Conservation (phyloP, 176 grass and related monocot species). For the Themeda triandra region DNA sequence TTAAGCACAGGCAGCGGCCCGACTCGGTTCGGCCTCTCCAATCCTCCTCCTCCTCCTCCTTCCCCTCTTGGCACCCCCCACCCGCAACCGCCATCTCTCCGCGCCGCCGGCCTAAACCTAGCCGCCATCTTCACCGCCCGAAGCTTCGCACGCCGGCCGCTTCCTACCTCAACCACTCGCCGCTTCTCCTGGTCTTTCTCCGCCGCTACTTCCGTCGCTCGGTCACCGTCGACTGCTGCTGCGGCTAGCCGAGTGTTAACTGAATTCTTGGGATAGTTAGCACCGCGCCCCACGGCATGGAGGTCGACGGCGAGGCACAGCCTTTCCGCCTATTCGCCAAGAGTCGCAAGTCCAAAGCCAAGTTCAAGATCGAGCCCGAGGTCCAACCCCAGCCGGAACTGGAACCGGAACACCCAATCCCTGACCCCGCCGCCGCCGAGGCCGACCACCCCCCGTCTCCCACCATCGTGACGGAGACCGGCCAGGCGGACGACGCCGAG, state of each 20-base stretch:
- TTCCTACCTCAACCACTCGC: not conserved
- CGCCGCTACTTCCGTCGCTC: not conserved
- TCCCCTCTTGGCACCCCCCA: not conserved
- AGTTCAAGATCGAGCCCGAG: not conserved
- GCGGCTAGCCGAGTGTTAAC: not conserved
- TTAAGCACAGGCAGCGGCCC: not conserved
- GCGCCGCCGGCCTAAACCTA: conserved; percentile 33
- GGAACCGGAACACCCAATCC: not conserved
- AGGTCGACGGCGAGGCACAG: conserved; percentile 35
- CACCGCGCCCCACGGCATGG: conserved; percentile 27
- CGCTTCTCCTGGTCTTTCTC: not conserved
- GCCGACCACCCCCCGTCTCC: not conserved
- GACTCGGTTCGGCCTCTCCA: not conserved
- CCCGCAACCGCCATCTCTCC: not conserved
- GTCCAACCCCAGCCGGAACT: not conserved
- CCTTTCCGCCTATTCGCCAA: conserved; percentile 65
- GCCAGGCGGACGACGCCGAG: not conserved
- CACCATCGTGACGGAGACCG: conserved; percentile 18
- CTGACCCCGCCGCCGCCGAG: not conserved
- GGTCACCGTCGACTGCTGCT: not conserved
- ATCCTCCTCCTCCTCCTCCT: not conserved
- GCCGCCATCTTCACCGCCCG: not conserved
- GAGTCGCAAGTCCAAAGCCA: conserved; percentile 22
- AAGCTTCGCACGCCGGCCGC: not conserved
- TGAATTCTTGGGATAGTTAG: not conserved